These are phyloP conservation scores for Malania oleifera DNA, from an alignment of 164 flowering plant species.

Conservation along the genomic window DNA sequence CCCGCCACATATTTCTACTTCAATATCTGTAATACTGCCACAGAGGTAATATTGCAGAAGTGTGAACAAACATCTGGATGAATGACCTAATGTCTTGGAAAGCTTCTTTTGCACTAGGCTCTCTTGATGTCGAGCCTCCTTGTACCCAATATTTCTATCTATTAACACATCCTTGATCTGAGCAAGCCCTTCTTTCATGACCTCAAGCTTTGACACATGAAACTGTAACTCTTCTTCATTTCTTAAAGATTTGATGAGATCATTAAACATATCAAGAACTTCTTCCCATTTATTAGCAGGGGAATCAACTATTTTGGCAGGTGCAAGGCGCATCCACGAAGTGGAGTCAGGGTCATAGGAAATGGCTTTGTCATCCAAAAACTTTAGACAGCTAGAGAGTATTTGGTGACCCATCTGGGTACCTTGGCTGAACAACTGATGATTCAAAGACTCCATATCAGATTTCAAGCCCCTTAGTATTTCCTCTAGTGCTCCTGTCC, in stretches of 20 bases:
- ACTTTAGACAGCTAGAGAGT: constrained; percentile 45
- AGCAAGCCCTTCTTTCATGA: constrained; percentile 80
- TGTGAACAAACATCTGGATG: constrained; percentile 74
- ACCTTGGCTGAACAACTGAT: constrained; percentile 19
- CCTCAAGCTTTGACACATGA: constrained; percentile 54
- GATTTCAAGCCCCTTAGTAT: constrained; percentile 47
- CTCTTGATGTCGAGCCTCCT: constrained; percentile 59
- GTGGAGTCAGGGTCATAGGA: constrained; percentile 41
- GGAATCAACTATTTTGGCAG: constrained; percentile 28
- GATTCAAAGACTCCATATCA: constrained; percentile 38
- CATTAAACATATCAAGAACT: constrained; percentile 67
- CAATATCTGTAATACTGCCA: constrained; percentile 53
- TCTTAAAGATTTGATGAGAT: constrained; percentile 48
- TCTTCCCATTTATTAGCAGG: constrained; percentile 55
- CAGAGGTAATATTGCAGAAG: constrained; percentile 64
- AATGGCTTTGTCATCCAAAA: constrained; percentile 34
- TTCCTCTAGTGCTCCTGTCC: constrained; percentile 56
- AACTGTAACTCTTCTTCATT: constrained; percentile 29
- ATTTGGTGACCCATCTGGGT: constrained; percentile 56
- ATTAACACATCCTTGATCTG: constrained; percentile 74
- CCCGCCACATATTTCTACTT: constrained; percentile 70
- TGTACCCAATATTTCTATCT: constrained; percentile 67
- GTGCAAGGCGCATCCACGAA: constrained; percentile 74
- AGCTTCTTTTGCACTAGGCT: constrained; percentile 72
- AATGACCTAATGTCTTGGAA: constrained; percentile 54